These are phyloP conservation scores for Davidsoniella eucalypti DNA, from an alignment of 2,329 filamentous ascomycete genomes.

Conservation along the genomic window DNA sequence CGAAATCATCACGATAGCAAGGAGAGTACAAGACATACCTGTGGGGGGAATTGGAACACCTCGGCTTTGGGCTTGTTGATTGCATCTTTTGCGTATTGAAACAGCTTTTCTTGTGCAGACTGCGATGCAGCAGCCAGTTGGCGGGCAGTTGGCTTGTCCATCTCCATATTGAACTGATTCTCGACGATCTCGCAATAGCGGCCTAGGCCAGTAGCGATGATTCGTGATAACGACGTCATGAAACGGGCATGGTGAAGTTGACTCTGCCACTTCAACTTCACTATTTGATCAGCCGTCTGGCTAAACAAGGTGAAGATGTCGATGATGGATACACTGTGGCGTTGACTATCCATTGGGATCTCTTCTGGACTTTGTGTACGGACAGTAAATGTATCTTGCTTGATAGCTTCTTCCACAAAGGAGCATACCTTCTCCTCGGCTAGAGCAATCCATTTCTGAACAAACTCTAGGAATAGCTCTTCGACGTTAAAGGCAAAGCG, in stretches of 20 bases:
- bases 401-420: constrained; percentile 81
- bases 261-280: constrained; percentile 79
- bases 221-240: constrained; percentile 83
- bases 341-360: constrained; percentile 57
- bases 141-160: constrained; percentile 80
- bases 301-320: constrained; percentile 92
- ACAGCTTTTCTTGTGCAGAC: constrained; percentile 79
- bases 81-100: constrained; percentile 84
- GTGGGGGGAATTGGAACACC: constrained; percentile 89
- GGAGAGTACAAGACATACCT: constrained; percentile 37
- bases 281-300: constrained; percentile 74
- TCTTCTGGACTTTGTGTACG: constrained; percentile 46
- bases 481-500: constrained; percentile 83
- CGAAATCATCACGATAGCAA: neutral
- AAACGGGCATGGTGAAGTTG: constrained; percentile 89
- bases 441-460: constrained; percentile 83
- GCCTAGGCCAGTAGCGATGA: constrained; percentile 66
- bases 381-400: constrained; percentile 73
- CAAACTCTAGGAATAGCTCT: constrained; percentile 71
- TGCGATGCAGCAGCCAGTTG: constrained; percentile 64
- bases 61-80: constrained; percentile 90
- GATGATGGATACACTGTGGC: constrained; percentile 83
- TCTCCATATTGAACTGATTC: constrained; percentile 69
- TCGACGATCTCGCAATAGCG: constrained; percentile 88
- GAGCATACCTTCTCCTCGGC: constrained; percentile 65